phyloP scores from a whole-genome alignment of 2,329 filamentous ascomycete species.

The Exophiala sp. region DNA sequence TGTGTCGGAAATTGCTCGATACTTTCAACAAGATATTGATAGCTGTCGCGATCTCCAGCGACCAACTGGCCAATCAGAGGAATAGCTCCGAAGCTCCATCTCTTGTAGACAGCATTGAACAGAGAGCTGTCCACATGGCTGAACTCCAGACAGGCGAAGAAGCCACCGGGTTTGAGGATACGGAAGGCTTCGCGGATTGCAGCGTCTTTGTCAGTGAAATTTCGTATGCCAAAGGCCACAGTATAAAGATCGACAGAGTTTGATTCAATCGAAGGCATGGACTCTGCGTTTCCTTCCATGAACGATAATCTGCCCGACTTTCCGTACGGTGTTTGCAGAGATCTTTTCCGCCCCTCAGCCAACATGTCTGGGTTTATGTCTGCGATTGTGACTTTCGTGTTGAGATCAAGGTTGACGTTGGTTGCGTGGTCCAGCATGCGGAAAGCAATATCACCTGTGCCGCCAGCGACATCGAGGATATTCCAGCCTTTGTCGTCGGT shows the following conservation, averaged over 20 bases:
- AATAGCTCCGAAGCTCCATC: slow-evolving; percentile 93
- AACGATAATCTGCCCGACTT: slow-evolving; percentile 60
- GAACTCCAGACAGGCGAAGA: slow-evolving; percentile 97
- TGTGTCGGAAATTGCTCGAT: slow-evolving; percentile 92
- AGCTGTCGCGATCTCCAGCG: slow-evolving; percentile 88
- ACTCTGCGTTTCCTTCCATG: slow-evolving; percentile 85
- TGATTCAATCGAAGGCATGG: slow-evolving; percentile 62
- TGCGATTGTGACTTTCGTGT: slow-evolving; percentile 81
- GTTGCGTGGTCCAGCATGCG: slow-evolving; percentile 88
- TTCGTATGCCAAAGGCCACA: slow-evolving; percentile 94
- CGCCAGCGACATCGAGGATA: slow-evolving; percentile 94
- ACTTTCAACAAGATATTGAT: slow-evolving; percentile 97
- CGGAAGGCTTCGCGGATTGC: slow-evolving; percentile 81
- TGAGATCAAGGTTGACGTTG: slow-evolving; percentile 71
- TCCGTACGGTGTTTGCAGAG: slow-evolving; percentile 60
- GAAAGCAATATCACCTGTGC: slow-evolving; percentile 96
- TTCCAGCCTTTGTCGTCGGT: slow-evolving; percentile 53
- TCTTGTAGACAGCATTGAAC: slow-evolving; percentile 84
- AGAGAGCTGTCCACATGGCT: slow-evolving; percentile 75
- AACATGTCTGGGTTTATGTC: slow-evolving; percentile 98
- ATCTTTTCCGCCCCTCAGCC: slow-evolving; percentile 77
- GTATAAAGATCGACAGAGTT: slow-evolving; percentile 90
- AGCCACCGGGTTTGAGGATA: slow-evolving; percentile 87
- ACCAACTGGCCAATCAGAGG: slow-evolving; percentile 94
- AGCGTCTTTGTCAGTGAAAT: slow-evolving; percentile 87